These are phyloP conservation scores for Huntiella bhutanensis DNA, from an alignment of 2,329 filamentous ascomycete species.

Conservation along the genomic window DNA sequence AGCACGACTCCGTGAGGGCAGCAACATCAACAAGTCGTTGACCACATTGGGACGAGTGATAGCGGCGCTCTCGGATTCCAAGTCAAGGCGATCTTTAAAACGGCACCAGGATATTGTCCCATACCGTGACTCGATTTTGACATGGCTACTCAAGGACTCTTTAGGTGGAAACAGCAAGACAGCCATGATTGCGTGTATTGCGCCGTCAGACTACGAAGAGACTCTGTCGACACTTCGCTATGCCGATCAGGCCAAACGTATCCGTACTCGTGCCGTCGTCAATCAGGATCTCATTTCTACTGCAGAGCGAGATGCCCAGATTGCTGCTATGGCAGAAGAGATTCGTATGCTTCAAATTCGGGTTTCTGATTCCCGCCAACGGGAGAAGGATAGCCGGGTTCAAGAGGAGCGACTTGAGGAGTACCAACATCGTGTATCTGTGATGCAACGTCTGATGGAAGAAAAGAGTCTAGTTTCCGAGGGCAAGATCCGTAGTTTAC, in stretches of 20 bases:
- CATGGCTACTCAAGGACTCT: conserved; percentile 84
- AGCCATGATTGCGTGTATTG: conserved; percentile 96
- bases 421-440: conserved; percentile 75
- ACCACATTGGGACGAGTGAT: conserved; percentile 93
- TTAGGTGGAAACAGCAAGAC: conserved; percentile 95
- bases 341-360: conserved; percentile 72
- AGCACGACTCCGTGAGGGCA: conserved; percentile 74
- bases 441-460: conserved; percentile 92
- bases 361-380: conserved; percentile 43
- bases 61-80: conserved; percentile 60
- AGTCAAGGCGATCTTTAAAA: conserved; percentile 29
- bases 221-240: conserved; percentile 91
- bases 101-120: conserved; percentile 48
- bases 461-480: conserved; percentile 79
- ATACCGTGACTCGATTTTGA: conserved; percentile 73
- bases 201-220: conserved; percentile 90
- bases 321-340: conserved; percentile 84
- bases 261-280: conserved; percentile 81
- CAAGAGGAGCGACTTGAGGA: conserved; percentile 78
- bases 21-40: conserved; percentile 97
- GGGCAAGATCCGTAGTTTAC: conserved; percentile 78
- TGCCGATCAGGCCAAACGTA: conserved; percentile 92
- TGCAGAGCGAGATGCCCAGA: conserved; percentile 85
- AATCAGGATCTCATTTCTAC: conserved; percentile 90
- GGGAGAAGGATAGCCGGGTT: conserved; percentile 57